These are phyloP conservation scores for Cryptosporidium andersoni DNA, from an alignment of 169 alveolate genomes.

Conservation along the genomic window DNA sequence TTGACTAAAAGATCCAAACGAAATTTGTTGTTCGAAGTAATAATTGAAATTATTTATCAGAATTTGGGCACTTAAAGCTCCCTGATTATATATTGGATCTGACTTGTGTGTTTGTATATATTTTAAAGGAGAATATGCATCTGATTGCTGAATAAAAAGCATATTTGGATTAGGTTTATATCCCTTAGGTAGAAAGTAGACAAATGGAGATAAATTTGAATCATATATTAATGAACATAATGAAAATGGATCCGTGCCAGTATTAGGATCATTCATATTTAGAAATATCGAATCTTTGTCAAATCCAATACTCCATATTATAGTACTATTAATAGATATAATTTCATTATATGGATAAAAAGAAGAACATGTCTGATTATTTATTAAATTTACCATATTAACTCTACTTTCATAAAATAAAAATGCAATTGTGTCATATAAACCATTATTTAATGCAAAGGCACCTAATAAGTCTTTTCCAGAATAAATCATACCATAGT, in stretches of 20 bases:
- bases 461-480: slow-evolving; percentile 37
- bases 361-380: slow-evolving; percentile 34
- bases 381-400: slow-evolving; percentile 22
- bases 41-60: slow-evolving; percentile 49
- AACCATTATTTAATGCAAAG: slow-evolving; percentile 41
- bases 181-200: slow-evolving; percentile 42
- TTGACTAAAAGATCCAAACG: slow-evolving; percentile 41
- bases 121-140: slow-evolving; percentile 37
- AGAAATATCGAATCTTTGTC: slow-evolving; percentile 22
- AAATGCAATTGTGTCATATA: slow-evolving; percentile 54
- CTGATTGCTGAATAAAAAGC: slow-evolving; percentile 24
- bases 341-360: slow-evolving; percentile 32
- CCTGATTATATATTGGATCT: slow-evolving; percentile 26
- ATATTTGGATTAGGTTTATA: slow-evolving; percentile 11
- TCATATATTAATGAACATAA: slow-evolving; percentile 32
- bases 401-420: slow-evolving; percentile 16
- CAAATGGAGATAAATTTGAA: slow-evolving; percentile 7
- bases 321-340: neutral
- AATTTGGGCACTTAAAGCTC: slow-evolving; percentile 31
- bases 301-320: slow-evolving; percentile 54
- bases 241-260: slow-evolving; percentile 4
- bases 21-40: slow-evolving; percentile 35
- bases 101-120: slow-evolving; percentile 22
- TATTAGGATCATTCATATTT: neutral
- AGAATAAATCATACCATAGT: slow-evolving; percentile 44